phyloP scores from a whole-genome alignment of 1,284 basidiomycete genomes.

The Ustanciosporium gigantosporum region DNA sequence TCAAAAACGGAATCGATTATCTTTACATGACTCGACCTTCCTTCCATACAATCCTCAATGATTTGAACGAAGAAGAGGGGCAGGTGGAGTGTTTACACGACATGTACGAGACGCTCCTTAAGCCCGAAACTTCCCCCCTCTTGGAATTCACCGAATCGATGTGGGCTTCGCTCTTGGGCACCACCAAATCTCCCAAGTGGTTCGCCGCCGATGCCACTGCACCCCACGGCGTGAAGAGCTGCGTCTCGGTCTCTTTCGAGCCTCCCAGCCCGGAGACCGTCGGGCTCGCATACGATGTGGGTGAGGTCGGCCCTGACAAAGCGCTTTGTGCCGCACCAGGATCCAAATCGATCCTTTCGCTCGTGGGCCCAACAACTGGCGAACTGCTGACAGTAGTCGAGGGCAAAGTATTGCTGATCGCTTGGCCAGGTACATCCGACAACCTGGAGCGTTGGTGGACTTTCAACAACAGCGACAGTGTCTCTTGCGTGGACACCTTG shows the following conservation, averaged over 20 bases:
- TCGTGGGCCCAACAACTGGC: no score
- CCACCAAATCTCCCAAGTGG: neutral
- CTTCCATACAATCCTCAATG: slow-evolving; percentile 10
- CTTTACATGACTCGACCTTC: slow-evolving; percentile 15
- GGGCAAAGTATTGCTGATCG: neutral
- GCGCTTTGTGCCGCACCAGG: no score
- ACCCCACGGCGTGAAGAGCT: neutral
- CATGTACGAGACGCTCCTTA: neutral
- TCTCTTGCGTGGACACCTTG: neutral
- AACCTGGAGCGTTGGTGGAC: slow-evolving; percentile 13
- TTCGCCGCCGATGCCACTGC: neutral
- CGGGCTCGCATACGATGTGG: no score
- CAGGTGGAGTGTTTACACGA: neutral
- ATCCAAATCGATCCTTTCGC: no score
- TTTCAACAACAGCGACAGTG: neutral
- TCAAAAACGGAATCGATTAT: slow-evolving; percentile 22
- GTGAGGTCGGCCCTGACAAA: no score
- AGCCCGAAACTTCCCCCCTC: neutral
- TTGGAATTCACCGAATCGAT: neutral
- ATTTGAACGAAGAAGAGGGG: slow-evolving; percentile 3
- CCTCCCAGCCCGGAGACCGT: no score
- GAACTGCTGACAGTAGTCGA: no score
- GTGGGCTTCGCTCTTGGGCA: neutral
- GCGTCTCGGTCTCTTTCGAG: neutral
- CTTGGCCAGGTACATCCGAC: slow-evolving; percentile 4